phyloP scores from a whole-genome alignment of 768 basidiomycete genomes.

The Rhodotorula babjevae region DNA sequence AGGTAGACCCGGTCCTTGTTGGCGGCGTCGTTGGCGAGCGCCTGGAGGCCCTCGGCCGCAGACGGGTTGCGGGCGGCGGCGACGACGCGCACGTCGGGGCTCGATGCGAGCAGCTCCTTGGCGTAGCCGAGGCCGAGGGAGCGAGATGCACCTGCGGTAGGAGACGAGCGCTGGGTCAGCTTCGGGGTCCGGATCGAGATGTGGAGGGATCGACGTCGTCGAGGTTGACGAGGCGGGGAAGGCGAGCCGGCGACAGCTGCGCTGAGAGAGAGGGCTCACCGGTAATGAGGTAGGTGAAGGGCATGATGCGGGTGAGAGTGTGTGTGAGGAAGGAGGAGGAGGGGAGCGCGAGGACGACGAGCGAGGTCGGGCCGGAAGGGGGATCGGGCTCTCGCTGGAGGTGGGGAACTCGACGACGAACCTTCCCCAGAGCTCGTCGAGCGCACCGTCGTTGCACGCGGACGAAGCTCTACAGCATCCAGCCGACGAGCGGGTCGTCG shows the following conservation, averaged over 20 bases:
- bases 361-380: no score
- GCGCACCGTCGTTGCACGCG: no score
- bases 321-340: no score
- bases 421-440: no score
- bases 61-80: slow-evolving; percentile 44
- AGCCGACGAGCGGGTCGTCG: not conserved
- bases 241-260: no score
- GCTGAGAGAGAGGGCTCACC: not conserved
- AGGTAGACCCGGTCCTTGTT: slow-evolving; percentile 46
- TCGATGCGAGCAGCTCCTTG: slow-evolving; percentile 40
- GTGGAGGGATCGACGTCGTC: no score
- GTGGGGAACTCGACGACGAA: no score
- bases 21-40: slow-evolving; percentile 13
- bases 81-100: slow-evolving; percentile 40
- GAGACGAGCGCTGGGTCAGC: no score
- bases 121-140: slow-evolving; percentile 45
- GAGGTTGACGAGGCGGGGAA: no score
- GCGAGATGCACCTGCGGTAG: slow-evolving; percentile 43
- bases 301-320: not conserved
- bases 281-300: not conserved
- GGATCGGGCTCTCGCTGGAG: no score
- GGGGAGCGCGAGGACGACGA: no score
- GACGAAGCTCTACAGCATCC: not conserved
- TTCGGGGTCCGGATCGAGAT: no score
- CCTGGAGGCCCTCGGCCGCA: slow-evolving; percentile 34